A percentile compares a stretch with the other conserved stretches of the same genome.
These are phyloP conservation scores for Ophiocordyceps camponoti-saundersi DNA, from an alignment of 2,329 filamentous ascomycete genomes.

Conservation along the genomic window DNA sequence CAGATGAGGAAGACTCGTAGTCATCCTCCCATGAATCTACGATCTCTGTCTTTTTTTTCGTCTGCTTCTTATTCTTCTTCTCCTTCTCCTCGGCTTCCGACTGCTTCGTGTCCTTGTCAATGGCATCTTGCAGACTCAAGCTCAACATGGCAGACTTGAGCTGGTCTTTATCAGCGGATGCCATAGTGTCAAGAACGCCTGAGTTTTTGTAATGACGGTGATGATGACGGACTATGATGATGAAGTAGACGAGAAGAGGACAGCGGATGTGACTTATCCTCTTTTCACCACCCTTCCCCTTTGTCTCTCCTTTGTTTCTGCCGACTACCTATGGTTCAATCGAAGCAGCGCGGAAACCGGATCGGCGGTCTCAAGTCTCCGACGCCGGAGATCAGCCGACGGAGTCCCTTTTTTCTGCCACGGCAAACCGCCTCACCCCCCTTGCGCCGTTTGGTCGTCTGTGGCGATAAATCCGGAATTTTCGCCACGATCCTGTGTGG, in stretches of 20 bases:
- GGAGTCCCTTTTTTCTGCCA: slow-evolving; percentile 1
- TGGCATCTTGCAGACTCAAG: slow-evolving; percentile 12
- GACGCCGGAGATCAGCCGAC: background rate
- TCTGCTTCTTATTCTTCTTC: background rate
- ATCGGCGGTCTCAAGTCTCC: too few relatives aligned
- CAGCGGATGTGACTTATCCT: too few relatives aligned
- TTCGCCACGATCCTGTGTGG: background rate
- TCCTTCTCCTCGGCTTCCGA: slow-evolving; percentile 2
- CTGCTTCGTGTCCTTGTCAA: background rate
- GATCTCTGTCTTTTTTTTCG: slow-evolving; percentile 12
- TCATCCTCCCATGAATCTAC: slow-evolving; percentile 41
- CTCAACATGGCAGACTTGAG: slow-evolving; percentile 14
- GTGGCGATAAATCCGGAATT: slow-evolving; percentile 15
- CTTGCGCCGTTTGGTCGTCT: slow-evolving; percentile 8
- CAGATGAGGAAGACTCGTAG: slow-evolving; percentile 24
- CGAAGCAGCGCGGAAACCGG: background rate
- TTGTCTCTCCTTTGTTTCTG: too few relatives aligned
- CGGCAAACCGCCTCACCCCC: background rate
- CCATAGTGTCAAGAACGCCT: slow-evolving; percentile 5
- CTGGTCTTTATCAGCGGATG: slow-evolving; percentile 6
- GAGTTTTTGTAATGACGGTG: too few relatives aligned
- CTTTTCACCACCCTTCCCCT: too few relatives aligned
- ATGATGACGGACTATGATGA: too few relatives aligned
- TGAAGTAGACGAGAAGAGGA: too few relatives aligned
- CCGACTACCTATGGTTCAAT: background rate